Percentiles rank a stretch among this genome's conserved stretches.
Conservation (phyloP, 768 basidiomycete species). For the Termitomyces titanicus region DNA sequence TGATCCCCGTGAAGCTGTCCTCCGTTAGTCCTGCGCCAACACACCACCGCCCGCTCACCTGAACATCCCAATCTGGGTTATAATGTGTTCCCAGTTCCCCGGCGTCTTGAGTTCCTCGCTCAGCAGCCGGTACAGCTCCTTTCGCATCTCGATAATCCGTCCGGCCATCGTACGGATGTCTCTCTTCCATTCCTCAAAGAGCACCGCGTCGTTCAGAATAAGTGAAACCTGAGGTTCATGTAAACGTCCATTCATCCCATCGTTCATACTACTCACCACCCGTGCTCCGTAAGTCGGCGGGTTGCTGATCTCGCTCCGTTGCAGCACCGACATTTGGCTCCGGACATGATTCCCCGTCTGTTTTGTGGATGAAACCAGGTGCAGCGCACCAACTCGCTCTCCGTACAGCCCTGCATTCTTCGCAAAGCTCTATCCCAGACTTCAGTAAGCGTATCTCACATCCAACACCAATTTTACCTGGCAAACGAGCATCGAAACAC, state of each 20-base stretch:
- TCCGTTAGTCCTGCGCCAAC: neutral
- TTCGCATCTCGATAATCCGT: constrained; percentile 90
- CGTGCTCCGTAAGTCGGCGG: constrained; percentile 91
- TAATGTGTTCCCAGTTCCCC: constrained; percentile 94
- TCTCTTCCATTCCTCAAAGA: constrained; percentile 86
- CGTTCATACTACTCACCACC: constrained; percentile 42
- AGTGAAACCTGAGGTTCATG: constrained; percentile 55
- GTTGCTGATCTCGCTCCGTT: constrained; percentile 94
- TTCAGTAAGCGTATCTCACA: neutral
- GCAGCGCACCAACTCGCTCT: constrained; percentile 92
- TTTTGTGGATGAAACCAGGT: constrained; percentile 62
- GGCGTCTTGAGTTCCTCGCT: constrained; percentile 82
- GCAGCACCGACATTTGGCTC: constrained; percentile 88
- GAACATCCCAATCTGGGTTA: constrained; percentile 97
- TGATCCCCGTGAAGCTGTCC: constrained; percentile 81
- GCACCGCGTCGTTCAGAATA: constrained; percentile 69
- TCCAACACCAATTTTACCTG: constrained; percentile 49
- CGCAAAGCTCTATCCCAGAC: constrained; percentile 74
- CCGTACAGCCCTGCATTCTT: constrained; percentile 96
- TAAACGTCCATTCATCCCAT: constrained; percentile 1
- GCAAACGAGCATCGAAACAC: constrained; percentile 80
- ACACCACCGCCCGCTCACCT: constrained; percentile 46
- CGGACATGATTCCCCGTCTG: constrained; percentile 72
- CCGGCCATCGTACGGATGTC: constrained; percentile 93
- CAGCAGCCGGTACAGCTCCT: constrained; percentile 69